Evolutionary conservation across 192 early-diverging fungal genomes (phyloP).

Genomic region (Pilobolus umbonatus): DNA sequence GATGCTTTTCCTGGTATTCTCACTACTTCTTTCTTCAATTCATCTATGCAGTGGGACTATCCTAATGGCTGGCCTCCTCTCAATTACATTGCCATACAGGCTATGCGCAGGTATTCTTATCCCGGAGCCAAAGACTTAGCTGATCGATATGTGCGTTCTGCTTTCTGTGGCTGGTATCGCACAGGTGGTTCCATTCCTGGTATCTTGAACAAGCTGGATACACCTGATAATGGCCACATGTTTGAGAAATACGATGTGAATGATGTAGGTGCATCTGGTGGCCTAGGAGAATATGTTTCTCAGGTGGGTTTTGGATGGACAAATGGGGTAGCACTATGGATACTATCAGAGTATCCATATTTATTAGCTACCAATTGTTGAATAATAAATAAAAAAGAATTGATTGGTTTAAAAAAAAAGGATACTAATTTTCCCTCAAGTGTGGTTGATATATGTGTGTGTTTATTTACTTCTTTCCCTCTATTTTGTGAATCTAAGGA

Average conservation of each 20-base stretch:
- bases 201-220: slow-evolving; percentile 35
- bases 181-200: slow-evolving; percentile 59
- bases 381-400: no score
- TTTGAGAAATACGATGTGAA: slow-evolving; percentile 71
- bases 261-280: slow-evolving; percentile 42
- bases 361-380: slow-evolving; percentile 28
- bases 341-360: slow-evolving; percentile 37
- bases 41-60: slow-evolving; percentile 70
- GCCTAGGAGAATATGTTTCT: slow-evolving; percentile 65
- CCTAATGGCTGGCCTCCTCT: slow-evolving; percentile 70
- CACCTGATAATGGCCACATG: slow-evolving; percentile 58
- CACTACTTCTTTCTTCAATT: slow-evolving; percentile 50
- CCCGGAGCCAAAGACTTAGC: slow-evolving; percentile 29
- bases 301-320: slow-evolving; percentile 78
- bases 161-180: slow-evolving; percentile 64
- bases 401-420: no score
- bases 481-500: slow-evolving; percentile 17
- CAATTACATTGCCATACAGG: slow-evolving; percentile 52
- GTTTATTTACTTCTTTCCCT: neutral
- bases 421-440: no score
- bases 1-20: slow-evolving; percentile 53
- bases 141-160: slow-evolving; percentile 47
- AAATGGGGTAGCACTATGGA: slow-evolving; percentile 66
- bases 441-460: no score
- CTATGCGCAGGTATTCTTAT: slow-evolving; percentile 27